Evolutionary conservation across 129 eudicot genomes (phyloP).

Genomic region (Centrapalus pauciflorus): DNA sequence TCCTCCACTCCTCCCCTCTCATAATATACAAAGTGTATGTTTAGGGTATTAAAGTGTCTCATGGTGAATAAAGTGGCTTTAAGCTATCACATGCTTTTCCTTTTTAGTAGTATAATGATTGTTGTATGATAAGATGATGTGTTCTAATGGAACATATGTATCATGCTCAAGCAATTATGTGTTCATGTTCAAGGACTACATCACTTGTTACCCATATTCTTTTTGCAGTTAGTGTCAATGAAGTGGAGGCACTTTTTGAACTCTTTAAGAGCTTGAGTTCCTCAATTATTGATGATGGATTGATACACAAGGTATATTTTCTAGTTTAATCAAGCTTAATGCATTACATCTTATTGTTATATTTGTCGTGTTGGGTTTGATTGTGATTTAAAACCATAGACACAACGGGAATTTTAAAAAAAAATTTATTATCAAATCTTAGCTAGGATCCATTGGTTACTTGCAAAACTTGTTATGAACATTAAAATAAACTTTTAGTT

Average conservation of each 20-base stretch:
- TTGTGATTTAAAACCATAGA: no score
- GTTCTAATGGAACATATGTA: not conserved
- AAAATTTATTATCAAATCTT: no score
- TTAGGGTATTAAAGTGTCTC: not conserved
- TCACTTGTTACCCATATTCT: not conserved
- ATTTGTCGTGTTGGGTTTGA: no score
- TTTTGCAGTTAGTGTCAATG: constrained; percentile 66
- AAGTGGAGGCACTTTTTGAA: constrained; percentile 81
- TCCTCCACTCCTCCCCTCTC: not conserved
- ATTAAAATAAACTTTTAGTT: no score
- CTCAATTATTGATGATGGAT: constrained; percentile 82
- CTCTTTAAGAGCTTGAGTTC: constrained; percentile 71
- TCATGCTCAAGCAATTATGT: not conserved
- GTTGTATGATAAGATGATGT: not conserved
- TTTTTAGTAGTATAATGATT: not conserved
- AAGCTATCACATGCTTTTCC: not conserved
- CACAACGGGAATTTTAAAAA: no score
- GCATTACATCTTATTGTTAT: not conserved
- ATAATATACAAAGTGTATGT: not conserved
- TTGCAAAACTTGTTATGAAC: no score
- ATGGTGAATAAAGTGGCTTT: not conserved
- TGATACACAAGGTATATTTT: constrained; percentile 73
- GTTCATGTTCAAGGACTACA: not conserved
- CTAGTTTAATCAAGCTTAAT: not conserved
- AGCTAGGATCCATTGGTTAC: no score